Evolutionary conservation across 768 basidiomycete genomes (phyloP).

Genomic region (Pulveroboletus ravenelii): DNA sequence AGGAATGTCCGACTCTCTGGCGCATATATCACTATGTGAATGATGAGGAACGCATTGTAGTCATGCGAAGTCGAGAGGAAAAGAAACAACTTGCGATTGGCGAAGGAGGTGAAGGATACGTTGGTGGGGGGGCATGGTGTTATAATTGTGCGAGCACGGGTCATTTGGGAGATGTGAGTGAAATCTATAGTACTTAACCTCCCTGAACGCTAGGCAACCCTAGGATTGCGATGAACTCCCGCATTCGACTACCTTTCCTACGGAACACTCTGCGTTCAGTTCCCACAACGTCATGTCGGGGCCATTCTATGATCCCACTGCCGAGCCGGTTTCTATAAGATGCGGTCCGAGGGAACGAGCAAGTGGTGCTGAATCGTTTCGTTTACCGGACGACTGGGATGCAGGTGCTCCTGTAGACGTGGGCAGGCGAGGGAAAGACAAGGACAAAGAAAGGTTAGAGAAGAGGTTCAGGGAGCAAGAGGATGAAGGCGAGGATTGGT

Average conservation of each 20-base stretch:
- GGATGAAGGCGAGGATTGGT: slow-evolving; percentile 69
- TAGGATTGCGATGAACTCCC: slow-evolving; percentile 59
- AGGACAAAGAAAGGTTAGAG: slow-evolving; percentile 53
- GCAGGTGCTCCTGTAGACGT: slow-evolving; percentile 51
- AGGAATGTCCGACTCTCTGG: slow-evolving; percentile 87
- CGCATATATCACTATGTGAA: slow-evolving; percentile 70
- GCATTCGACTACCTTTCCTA: slow-evolving; percentile 38
- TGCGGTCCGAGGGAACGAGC: slow-evolving; percentile 38
- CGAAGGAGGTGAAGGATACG: slow-evolving; percentile 74
- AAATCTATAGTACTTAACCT: not conserved
- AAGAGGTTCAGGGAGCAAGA: slow-evolving; percentile 45
- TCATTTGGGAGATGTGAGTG: slow-evolving; percentile 75
- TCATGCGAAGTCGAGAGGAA: slow-evolving; percentile 43
- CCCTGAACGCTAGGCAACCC: not conserved
- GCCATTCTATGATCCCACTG: slow-evolving; percentile 54
- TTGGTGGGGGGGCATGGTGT: slow-evolving; percentile 72
- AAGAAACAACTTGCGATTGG: slow-evolving; percentile 52
- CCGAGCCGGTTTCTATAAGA: slow-evolving; percentile 29
- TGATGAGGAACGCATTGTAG: slow-evolving; percentile 44
- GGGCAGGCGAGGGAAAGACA: slow-evolving; percentile 59
- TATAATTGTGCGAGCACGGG: slow-evolving; percentile 72
- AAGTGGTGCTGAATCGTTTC: slow-evolving; percentile 20
- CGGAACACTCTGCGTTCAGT: slow-evolving; percentile 67
- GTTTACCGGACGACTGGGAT: slow-evolving; percentile 43
- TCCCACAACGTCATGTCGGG: slow-evolving; percentile 54